phyloP scores from a whole-genome alignment of 768 basidiomycete genomes.

The Psilocybe sp. region DNA sequence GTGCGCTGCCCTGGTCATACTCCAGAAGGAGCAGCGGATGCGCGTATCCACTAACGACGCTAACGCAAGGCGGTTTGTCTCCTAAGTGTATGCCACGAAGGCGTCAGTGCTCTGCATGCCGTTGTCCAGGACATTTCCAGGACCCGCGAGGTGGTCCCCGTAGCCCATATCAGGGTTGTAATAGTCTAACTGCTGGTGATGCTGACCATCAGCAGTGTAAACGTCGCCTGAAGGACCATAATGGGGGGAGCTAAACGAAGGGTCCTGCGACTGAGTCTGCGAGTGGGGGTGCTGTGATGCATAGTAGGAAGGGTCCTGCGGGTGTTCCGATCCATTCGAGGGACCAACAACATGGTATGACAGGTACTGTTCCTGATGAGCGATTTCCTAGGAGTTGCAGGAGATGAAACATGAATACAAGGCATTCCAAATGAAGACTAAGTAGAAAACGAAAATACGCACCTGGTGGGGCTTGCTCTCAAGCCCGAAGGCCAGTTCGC shows the following conservation, averaged over 20 bases:
- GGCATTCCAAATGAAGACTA: background rate
- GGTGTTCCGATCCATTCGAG: constrained; percentile 7
- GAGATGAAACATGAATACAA: background rate
- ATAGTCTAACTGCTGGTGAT: constrained; percentile 13
- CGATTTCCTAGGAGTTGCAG: constrained; percentile 2
- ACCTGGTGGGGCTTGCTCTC: constrained; percentile 19
- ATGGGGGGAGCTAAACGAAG: no score
- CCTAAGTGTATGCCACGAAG: constrained; percentile 16
- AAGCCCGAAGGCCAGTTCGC: constrained; percentile 26
- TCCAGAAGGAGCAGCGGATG: background rate
- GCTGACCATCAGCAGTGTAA: background rate
- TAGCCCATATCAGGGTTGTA: constrained; percentile 10
- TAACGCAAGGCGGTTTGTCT: background rate
- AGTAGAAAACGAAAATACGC: constrained; percentile 1
- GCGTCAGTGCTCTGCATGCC: constrained; percentile 18
- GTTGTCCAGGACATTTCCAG: constrained; percentile 14
- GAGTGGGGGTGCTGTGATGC: constrained; percentile 1
- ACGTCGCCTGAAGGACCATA: no score
- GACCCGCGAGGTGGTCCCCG: constrained; percentile 10
- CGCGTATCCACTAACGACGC: constrained; percentile 3
- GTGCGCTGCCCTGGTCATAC: no score
- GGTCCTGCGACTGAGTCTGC: constrained; percentile 1
- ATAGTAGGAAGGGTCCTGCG: constrained; percentile 9
- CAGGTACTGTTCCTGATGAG: constrained; percentile 14
- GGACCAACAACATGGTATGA: constrained; percentile 12